A percentile compares a stretch with the other conserved stretches of the same genome.
These are phyloP conservation scores for Tillandsia leiboldiana DNA, from an alignment of 176 grass and related monocot genomes.

Conservation along the genomic window DNA sequence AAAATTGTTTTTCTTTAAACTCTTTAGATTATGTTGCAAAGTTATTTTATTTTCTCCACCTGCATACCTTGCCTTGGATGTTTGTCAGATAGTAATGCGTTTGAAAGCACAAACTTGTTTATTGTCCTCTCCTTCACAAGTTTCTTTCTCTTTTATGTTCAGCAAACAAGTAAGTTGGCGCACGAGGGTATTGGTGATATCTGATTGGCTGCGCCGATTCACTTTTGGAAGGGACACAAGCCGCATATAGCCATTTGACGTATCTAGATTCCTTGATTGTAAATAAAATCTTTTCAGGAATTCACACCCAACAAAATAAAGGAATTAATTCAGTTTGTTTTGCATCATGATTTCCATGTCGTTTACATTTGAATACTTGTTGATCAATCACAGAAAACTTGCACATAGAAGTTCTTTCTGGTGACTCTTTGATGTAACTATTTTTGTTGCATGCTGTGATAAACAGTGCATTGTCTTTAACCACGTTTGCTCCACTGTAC, in stretches of 20 bases:
- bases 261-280: neutral
- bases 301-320: neutral
- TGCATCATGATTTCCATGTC: neutral
- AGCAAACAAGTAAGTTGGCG: slow-evolving; percentile 98
- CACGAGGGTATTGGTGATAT: slow-evolving; percentile 72
- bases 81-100: neutral
- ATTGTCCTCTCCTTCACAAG: neutral
- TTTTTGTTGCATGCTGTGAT: too few relatives aligned
- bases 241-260: slow-evolving; percentile 35
- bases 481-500: too few relatives aligned
- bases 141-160: slow-evolving; percentile 15
- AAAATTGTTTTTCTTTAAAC: neutral
- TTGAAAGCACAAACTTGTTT: neutral
- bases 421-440: too few relatives aligned
- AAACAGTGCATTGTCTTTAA: too few relatives aligned
- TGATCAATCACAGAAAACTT: neutral
- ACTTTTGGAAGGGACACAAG: slow-evolving; percentile 86
- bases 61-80: neutral
- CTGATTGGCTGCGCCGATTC: slow-evolving; percentile 80
- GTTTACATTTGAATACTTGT: neutral
- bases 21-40: neutral
- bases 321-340: neutral
- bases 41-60: neutral
- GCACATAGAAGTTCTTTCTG: too few relatives aligned
- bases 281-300: neutral